A percentile compares a stretch with the other conserved stretches of the same genome.
Conservation (phyloP, 2,329 filamentous ascomycete genomes). For the Talaromyces sp. region DNA sequence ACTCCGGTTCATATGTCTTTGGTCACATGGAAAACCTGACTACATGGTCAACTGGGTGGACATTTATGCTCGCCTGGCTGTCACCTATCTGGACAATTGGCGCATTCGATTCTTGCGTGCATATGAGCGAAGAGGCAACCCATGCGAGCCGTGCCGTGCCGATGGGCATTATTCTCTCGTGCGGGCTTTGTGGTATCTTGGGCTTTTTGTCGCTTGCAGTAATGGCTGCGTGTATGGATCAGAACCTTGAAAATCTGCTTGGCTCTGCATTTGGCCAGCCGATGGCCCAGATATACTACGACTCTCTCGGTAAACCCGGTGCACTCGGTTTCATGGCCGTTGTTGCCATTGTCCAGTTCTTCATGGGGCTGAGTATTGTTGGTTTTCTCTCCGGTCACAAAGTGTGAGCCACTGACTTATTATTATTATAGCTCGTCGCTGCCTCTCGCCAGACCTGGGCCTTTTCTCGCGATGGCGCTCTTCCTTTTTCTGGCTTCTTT, state of each 20-base stretch:
- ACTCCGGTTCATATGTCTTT: conserved; percentile 49
- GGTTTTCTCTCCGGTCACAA: background rate
- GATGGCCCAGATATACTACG: conserved; percentile 56
- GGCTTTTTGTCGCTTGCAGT: conserved; percentile 55
- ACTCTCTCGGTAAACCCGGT: conserved; percentile 55
- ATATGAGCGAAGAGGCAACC: conserved; percentile 57
- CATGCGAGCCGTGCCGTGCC: conserved; percentile 58
- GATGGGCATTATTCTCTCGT: conserved; percentile 54
- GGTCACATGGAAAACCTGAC: conserved; percentile 52
- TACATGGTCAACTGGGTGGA: conserved; percentile 53
- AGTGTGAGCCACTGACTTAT: background rate
- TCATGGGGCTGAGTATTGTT: conserved; percentile 51
- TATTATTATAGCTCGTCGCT: conserved; percentile 42
- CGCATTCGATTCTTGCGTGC: conserved; percentile 53
- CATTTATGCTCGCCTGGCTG: conserved; percentile 58
- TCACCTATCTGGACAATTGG: conserved; percentile 56
- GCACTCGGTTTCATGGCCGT: conserved; percentile 55
- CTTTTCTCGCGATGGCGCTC: conserved; percentile 57
- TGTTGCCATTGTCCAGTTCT: conserved; percentile 56
- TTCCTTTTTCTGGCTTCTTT: conserved; percentile 56
- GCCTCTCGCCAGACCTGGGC: conserved; percentile 59
- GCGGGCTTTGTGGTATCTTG: conserved; percentile 51
- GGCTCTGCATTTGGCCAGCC: conserved; percentile 53
- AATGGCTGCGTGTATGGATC: conserved; percentile 53
- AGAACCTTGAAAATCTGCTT: conserved; percentile 46